Percentiles rank a stretch among this genome's conserved stretches.
Evolutionary conservation across 2,329 filamentous ascomycete species (phyloP).

Genomic region (Macrophomina tecta): DNA sequence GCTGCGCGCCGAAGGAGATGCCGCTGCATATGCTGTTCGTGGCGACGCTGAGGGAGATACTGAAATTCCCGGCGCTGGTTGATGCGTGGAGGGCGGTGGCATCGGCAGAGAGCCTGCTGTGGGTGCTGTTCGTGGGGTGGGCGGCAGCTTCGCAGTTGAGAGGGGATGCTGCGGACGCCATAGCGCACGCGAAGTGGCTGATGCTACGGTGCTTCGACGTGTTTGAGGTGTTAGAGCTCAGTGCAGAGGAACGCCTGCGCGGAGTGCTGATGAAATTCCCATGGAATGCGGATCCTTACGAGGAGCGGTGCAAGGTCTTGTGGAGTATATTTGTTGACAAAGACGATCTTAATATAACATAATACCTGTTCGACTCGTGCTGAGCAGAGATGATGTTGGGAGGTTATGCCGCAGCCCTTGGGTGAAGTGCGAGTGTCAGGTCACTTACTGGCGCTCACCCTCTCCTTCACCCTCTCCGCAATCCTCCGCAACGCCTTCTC

Average conservation of each 20-base stretch:
- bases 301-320: neutral
- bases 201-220: neutral
- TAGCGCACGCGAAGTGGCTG: neutral
- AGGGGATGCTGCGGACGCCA: neutral
- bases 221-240: neutral
- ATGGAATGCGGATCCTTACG: neutral
- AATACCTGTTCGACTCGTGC: too few relatives aligned
- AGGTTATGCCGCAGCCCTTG: too few relatives aligned
- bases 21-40: neutral
- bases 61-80: neutral
- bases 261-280: neutral
- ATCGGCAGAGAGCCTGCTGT: neutral
- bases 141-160: neutral
- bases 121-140: conserved; percentile 5
- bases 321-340: neutral
- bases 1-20: neutral
- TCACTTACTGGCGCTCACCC: too few relatives aligned
- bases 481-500: neutral
- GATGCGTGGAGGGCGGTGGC: neutral
- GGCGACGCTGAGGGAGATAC: neutral
- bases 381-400: too few relatives aligned
- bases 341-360: neutral
- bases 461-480: conserved; percentile 4
- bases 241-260: neutral
- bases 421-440: too few relatives aligned